Evolutionary conservation across 495 filamentous ascomycete genomes (phyloP).

Genomic region (Aspergillus funiculosus): DNA sequence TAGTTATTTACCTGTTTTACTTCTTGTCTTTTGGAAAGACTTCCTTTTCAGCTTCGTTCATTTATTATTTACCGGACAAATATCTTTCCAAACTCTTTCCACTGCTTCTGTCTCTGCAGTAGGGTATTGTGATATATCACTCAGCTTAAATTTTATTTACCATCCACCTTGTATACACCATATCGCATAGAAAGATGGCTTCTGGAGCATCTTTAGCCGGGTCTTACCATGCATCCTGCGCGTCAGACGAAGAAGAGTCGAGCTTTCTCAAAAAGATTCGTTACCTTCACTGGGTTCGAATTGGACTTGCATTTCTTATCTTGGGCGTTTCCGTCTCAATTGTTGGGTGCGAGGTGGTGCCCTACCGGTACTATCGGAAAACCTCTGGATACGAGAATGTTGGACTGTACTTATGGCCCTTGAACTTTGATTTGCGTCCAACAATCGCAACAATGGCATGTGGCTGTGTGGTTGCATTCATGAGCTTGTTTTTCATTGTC

Average conservation of each 20-base stretch:
- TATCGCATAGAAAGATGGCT: constrained; percentile 22
- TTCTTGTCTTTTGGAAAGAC: constrained; percentile 18
- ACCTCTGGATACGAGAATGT: constrained; percentile 33
- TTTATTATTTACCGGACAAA: not conserved
- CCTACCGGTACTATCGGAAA: constrained; percentile 35
- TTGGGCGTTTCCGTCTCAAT: constrained; percentile 32
- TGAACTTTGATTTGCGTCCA: constrained; percentile 44
- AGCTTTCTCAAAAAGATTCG: constrained; percentile 35
- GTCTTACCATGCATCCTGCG: constrained; percentile 28
- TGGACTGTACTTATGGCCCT: constrained; percentile 46
- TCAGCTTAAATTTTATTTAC: not conserved
- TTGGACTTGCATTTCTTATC: constrained; percentile 33
- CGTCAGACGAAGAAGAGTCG: constrained; percentile 35
- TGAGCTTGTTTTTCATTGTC: constrained; percentile 38
- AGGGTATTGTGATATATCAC: too few species aligned
- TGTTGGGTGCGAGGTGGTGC: constrained; percentile 38
- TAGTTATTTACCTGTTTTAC: too few species aligned
- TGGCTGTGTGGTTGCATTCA: constrained; percentile 36
- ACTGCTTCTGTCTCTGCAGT: too few species aligned
- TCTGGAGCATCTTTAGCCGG: constrained; percentile 23
- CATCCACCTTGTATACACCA: constrained; percentile 1
- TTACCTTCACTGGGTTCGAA: constrained; percentile 32
- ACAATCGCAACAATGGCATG: constrained; percentile 40
- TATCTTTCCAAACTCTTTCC: not conserved
- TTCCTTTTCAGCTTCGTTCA: constrained; percentile 1